These are phyloP conservation scores for Cryptococcus jaspeensis DNA, from an alignment of 1,284 basidiomycete genomes.

Conservation along the genomic window DNA sequence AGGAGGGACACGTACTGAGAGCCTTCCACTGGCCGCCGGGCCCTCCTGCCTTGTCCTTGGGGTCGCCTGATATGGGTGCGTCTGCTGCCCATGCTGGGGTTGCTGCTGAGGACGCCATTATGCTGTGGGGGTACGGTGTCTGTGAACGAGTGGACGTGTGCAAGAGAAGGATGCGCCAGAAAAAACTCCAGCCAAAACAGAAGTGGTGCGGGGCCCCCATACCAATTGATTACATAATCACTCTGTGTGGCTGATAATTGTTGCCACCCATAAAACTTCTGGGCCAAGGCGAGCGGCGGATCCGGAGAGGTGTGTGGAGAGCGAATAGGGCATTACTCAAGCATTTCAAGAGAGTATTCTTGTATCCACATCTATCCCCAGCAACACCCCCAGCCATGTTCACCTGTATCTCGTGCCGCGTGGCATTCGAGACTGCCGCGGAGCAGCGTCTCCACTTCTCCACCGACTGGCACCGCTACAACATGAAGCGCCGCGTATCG, in stretches of 20 bases:
- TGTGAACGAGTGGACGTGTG: not conserved
- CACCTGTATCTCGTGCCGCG: slow-evolving; percentile 89
- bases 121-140: not conserved
- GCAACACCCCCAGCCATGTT: slow-evolving; percentile 54
- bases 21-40: slow-evolving; percentile 32
- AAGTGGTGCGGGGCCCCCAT: no score
- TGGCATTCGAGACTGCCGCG: slow-evolving; percentile 80
- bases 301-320: not conserved
- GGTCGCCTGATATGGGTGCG: not conserved
- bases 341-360: not conserved
- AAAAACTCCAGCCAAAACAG: not conserved
- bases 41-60: slow-evolving; percentile 8
- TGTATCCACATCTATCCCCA: not conserved
- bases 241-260: not conserved
- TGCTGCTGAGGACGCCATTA: not conserved
- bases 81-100: slow-evolving; percentile 9
- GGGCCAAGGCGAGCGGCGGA: not conserved
- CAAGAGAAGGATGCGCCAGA: not conserved
- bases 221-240: not conserved
- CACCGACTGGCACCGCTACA: slow-evolving; percentile 95
- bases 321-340: not conserved
- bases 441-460: slow-evolving; percentile 90
- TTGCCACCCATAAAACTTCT: not conserved
- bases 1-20: slow-evolving; percentile 27
- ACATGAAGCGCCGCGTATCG: slow-evolving; percentile 96